Percentiles rank a stretch among this genome's conserved stretches.
These are phyloP conservation scores for Pistacia vera DNA, from an alignment of 345 rosid species.

Conservation along the genomic window DNA sequence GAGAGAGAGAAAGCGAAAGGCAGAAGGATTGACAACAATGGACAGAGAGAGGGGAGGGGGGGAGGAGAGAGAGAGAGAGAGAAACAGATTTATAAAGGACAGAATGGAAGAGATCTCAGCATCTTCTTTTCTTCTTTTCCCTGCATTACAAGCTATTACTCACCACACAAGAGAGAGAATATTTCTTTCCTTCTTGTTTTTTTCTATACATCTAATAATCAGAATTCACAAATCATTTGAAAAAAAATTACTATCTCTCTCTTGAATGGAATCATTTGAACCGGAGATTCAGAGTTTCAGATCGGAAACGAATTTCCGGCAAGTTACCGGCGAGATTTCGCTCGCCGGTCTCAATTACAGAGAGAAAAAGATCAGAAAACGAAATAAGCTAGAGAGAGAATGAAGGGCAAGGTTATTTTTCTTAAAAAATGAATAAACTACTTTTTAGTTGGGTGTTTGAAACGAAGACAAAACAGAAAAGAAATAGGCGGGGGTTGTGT, in stretches of 20 bases:
- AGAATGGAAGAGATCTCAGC: conserved; percentile 51
- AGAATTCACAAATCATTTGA: conserved; percentile 27
- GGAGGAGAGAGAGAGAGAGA: conserved; percentile 3
- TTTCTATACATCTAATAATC: conserved; percentile 39
- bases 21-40: conserved; percentile 19
- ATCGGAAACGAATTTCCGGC: conserved; percentile 16
- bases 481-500: conserved; percentile 29
- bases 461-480: conserved; percentile 35
- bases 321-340: conserved; percentile 44
- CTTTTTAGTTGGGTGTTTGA: conserved; percentile 16
- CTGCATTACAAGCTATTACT: conserved; percentile 50
- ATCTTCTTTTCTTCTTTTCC: conserved; percentile 23
- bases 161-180: conserved; percentile 41
- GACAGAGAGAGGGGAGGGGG: not conserved
- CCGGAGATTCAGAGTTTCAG: not conserved
- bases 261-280: conserved; percentile 13
- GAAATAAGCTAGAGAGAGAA: not conserved
- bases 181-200: conserved; percentile 31
- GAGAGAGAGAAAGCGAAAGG: conserved; percentile 19
- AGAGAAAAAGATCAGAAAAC: not conserved
- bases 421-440: not conserved
- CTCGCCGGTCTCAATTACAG: conserved; percentile 38
- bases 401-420: not conserved
- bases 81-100: conserved; percentile 28
- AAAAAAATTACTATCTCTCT: conserved; percentile 9